Evolutionary conservation across 345 rosid genomes (phyloP).

Genomic region (Brassica rapa): DNA sequence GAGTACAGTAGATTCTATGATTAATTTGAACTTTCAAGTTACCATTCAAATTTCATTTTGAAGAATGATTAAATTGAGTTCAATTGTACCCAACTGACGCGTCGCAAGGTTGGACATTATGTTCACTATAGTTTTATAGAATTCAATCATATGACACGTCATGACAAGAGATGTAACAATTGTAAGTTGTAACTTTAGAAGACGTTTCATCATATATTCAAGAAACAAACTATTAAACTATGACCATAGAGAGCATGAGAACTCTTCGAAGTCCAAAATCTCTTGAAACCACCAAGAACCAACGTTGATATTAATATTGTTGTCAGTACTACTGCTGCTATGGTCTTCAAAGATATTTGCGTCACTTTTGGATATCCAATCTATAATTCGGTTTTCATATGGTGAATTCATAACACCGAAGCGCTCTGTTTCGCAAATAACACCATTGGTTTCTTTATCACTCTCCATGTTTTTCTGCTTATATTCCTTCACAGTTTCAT

Average conservation of each 20-base stretch:
- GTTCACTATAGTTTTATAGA: too few species aligned
- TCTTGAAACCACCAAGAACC: constrained; percentile 41
- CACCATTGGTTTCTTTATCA: constrained; percentile 22
- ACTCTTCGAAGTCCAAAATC: constrained; percentile 32
- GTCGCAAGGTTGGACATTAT: too few species aligned
- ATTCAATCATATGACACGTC: not conserved
- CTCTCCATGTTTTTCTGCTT: constrained; percentile 23
- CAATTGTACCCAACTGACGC: too few species aligned
- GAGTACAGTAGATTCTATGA: not conserved
- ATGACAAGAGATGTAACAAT: constrained; percentile 6
- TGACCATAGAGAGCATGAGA: constrained; percentile 38
- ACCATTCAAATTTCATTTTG: not conserved
- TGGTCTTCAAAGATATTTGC: constrained; percentile 29
- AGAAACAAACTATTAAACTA: not conserved
- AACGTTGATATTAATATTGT: constrained; percentile 13
- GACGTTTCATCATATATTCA: not conserved
- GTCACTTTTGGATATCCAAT: constrained; percentile 54
- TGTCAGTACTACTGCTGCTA: constrained; percentile 19
- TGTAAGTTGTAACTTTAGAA: not conserved
- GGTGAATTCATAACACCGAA: constrained; percentile 49
- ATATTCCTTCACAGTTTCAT: not conserved
- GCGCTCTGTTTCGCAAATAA: constrained; percentile 5
- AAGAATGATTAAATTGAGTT: too few species aligned
- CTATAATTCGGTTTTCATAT: constrained; percentile 48
- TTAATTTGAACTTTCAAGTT: not conserved